Evolutionary conservation across 2,329 filamentous ascomycete genomes (phyloP), one percentile per base, ranked within the genome.

Genomic region (Aspergillus sp.): DNA sequence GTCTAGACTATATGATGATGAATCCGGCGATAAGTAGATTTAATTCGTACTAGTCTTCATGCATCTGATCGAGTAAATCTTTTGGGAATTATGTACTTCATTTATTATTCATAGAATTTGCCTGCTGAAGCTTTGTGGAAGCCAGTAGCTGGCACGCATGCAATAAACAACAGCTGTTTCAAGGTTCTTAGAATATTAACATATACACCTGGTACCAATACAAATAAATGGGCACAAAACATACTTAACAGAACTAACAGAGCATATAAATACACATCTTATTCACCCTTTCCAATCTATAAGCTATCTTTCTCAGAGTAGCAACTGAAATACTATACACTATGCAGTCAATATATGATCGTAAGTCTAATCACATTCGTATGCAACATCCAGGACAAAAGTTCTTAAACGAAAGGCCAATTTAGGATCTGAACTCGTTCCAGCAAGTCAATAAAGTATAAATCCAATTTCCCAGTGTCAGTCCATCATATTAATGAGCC

Each of bases 401-500:
- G n/a, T 24, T n/a, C 30, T 13, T 6, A 47, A 6, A 17, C 7
- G 39, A 20, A 36, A 12, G 39, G 39, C 48, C 15, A 56, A 53
- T 24, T 18, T 41, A 26, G 48, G 17, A 13, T 48, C 43, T 38
- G 26, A 53, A 48, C 30, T 50, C 45, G 38, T 49, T 45, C 38
- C 48, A 53, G 36, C 43, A 58, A 48, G 36, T 20, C 42, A 44
- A 39, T 30, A 44, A 43, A 5, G 26, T 26, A 15, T 43, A 44
- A 48, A 34, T 48, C 13, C 49, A 51, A 41, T 32, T 32, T 20
- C n/a, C 26, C 26, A n/a, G 12, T 36, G 34, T n/a, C n/a, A 24
- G 34, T 26, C 24, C 26, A 6, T 38, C 38, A 22, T 13, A 45
- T 62, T 50, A 72, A 20, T 66, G 61, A 5, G 68, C 50, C 20